Evolutionary conservation across 352 stramenopile species (phyloP), one percentile per base, ranked within the genome.

Genomic region (Phytophthora cryptogea): DNA sequence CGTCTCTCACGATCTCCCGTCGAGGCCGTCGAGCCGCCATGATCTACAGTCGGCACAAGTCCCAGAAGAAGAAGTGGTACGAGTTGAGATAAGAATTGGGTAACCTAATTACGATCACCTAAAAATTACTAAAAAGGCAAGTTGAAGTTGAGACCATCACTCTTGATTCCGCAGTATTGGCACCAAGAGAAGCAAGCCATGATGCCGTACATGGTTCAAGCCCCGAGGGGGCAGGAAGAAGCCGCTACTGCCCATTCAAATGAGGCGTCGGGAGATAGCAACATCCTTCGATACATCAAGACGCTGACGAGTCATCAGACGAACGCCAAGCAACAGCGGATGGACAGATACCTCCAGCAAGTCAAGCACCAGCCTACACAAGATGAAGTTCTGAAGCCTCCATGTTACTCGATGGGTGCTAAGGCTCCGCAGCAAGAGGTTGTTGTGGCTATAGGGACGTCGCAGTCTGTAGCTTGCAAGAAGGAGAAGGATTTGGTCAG

Each of bases 41-140:
- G 4, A 63, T 85, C 6, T 86, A 86, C 61, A 91, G 80, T 41
- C 77, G 79, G 23, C 69, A 76, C 70, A 90, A 90, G 63, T 83
- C 77, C 10, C 74, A 86, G 37, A 75, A 74, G 26, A 83, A 80
- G 44, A 61, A 68, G 27, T 89, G 80, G 79, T 86, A 67, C 33
- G 57, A 72, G 2, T 23, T 23, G 31, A 68, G 51, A 72, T 56
- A 68, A 37, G 39, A 55, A 11, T 16, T 3, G 14, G 33, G 2
- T 8, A 8, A 52, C 20, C 14, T 27, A 39, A 1, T 52, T 53
- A 43, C 39, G 39, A 44, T 8, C 39, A 28, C 36, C 8, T 60
- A 60, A 39, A 60, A 49, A 48, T 63, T n/a, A 56, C n/a, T 44
- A 32, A 41, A 52, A 44, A 58, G 8, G 31, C 33, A 66, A 62